phyloP scores from a whole-genome alignment of 805 yeast species.

The Lachancea mirantina region DNA sequence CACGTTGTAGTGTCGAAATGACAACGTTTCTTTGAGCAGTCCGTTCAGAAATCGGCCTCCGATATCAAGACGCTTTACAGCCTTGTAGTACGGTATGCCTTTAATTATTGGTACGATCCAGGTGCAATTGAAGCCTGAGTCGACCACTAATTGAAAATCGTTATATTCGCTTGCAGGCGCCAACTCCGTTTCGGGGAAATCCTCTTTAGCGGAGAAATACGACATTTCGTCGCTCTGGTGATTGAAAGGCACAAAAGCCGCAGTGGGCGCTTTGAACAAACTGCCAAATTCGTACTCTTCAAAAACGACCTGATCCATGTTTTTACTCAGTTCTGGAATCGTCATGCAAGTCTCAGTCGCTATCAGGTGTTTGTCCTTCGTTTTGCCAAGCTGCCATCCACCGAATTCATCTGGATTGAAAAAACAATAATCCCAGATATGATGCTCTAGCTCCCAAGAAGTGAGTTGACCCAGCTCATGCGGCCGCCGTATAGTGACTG shows the following conservation, averaged over 20 bases:
- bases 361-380: conserved; percentile 50
- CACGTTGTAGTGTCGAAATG: conserved; percentile 88
- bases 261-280: conserved; percentile 59
- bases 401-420: conserved; percentile 36
- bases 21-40: conserved; percentile 70
- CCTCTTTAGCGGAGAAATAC: conserved; percentile 20
- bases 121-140: conserved; percentile 81
- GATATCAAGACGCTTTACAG: conserved; percentile 68
- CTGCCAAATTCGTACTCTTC: conserved; percentile 84
- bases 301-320: conserved; percentile 85
- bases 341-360: conserved; percentile 78
- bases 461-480: conserved; percentile 81
- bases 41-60: conserved; percentile 87
- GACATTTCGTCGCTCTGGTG: conserved; percentile 14
- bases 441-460: conserved; percentile 86
- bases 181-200: conserved; percentile 3
- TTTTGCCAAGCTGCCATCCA: conserved; percentile 30
- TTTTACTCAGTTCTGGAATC: conserved; percentile 70
- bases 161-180: conserved; percentile 21
- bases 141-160: conserved; percentile 76
- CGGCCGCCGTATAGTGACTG: conserved; percentile 70
- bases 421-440: conserved; percentile 82
- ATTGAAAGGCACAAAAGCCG: conserved; percentile 59
- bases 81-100: conserved; percentile 70
- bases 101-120: conserved; percentile 80